Conservation (phyloP, 345 rosid genomes). For the Microcos paniculata region DNA sequence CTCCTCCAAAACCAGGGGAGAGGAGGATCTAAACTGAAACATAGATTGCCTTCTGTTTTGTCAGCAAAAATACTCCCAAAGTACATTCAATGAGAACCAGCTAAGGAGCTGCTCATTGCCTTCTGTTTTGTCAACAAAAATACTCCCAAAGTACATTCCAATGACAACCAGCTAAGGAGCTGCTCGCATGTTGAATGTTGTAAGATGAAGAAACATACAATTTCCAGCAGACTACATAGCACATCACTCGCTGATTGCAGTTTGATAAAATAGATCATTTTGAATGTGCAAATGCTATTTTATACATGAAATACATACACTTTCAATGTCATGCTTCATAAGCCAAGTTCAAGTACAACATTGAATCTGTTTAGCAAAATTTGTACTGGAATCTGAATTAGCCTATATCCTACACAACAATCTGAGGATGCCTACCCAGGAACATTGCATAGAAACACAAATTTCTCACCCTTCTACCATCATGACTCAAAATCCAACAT, state of each 20-base stretch:
- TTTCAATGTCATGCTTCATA: not conserved
- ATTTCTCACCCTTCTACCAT: not conserved
- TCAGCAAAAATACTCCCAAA: not conserved
- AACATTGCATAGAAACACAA: not conserved
- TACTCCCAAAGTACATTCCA: not conserved
- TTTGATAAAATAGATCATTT: not conserved
- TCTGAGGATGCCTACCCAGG: not conserved
- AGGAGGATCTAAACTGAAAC: not conserved
- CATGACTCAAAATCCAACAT: not conserved
- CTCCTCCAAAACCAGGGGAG: not conserved
- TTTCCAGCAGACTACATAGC: not conserved
- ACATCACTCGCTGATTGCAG: not conserved
- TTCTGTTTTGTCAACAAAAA: not conserved
- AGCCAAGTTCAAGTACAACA: not conserved
- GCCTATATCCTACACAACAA: not conserved
- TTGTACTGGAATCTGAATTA: not conserved
- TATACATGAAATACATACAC: not conserved
- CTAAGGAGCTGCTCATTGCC: too few relatives aligned
- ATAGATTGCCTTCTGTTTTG: not conserved
- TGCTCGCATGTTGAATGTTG: not conserved
- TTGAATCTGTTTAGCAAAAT: not conserved
- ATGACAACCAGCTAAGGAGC: not conserved
- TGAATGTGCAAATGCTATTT: not conserved
- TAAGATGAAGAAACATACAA: not conserved
- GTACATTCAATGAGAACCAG: too few relatives aligned